These are phyloP conservation scores for Penicillium sclerotiorum DNA, from an alignment of 2,329 filamentous ascomycete species.

Conservation along the genomic window DNA sequence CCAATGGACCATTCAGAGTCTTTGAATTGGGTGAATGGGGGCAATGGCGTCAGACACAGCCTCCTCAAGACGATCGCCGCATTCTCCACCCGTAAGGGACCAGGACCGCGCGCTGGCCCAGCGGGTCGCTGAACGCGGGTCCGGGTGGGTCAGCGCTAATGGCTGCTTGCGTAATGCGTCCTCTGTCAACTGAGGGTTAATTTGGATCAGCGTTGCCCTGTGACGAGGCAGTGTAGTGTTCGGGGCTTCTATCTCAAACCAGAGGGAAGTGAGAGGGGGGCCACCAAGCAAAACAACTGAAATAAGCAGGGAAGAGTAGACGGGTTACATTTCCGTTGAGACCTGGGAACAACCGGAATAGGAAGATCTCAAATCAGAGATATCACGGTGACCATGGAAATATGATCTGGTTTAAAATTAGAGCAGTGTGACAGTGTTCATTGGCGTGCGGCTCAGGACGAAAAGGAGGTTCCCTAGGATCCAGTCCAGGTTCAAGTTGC, in stretches of 20 bases:
- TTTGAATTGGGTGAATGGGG: too few species aligned
- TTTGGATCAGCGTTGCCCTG: slow-evolving; percentile 35
- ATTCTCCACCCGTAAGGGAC: slow-evolving; percentile 43
- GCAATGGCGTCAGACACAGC: slow-evolving; percentile 33
- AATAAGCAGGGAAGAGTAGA: too few species aligned
- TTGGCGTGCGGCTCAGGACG: not conserved
- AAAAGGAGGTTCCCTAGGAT: too few species aligned
- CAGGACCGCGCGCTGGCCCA: slow-evolving; percentile 34
- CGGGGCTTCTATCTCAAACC: slow-evolving; percentile 19
- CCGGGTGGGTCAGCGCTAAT: slow-evolving; percentile 31
- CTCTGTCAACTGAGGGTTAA: slow-evolving; percentile 26
- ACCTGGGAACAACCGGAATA: too few species aligned
- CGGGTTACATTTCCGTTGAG: too few species aligned
- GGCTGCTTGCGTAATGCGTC: slow-evolving; percentile 42
- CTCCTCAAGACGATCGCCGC: slow-evolving; percentile 35
- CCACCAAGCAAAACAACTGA: not conserved
- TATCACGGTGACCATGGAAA: too few species aligned
- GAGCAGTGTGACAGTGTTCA: not conserved
- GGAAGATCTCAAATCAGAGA: too few species aligned
- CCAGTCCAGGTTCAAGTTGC: not conserved
- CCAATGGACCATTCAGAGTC: not conserved
- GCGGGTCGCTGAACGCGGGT: slow-evolving; percentile 33
- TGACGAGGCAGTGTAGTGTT: slow-evolving; percentile 13
- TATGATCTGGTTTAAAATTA: slow-evolving; percentile 3
- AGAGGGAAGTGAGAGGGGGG: slow-evolving; percentile 1